A percentile compares a stretch with the other conserved stretches of the same genome.
These are phyloP conservation scores for Hirsutella thompsonii DNA, from an alignment of 2,329 filamentous ascomycete species.

Conservation along the genomic window DNA sequence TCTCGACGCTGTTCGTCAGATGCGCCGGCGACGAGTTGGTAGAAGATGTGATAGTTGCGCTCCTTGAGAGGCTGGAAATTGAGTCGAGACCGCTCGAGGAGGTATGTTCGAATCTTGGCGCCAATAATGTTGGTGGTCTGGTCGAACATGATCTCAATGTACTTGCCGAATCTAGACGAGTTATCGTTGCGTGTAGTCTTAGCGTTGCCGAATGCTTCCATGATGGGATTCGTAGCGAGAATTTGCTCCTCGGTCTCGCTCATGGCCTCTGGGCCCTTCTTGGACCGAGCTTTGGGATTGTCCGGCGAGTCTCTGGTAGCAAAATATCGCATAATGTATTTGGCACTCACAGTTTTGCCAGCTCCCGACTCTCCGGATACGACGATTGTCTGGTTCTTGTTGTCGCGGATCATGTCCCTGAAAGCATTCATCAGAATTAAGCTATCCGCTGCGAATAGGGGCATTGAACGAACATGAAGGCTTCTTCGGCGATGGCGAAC, in stretches of 20 bases:
- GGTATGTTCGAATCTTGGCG: constrained; percentile 90
- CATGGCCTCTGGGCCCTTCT: constrained; percentile 68
- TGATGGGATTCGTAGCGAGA: constrained; percentile 94
- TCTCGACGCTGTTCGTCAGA: constrained; percentile 71
- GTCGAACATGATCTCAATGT: constrained; percentile 99
- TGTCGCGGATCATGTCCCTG: constrained; percentile 93
- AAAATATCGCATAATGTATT: constrained; percentile 99
- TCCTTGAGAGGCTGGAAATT: constrained; percentile 97
- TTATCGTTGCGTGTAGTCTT: constrained; percentile 99
- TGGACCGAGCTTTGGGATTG: constrained; percentile 64
- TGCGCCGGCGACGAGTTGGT: constrained; percentile 90
- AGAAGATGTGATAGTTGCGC: constrained; percentile 98
- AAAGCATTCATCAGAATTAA: constrained; percentile 20
- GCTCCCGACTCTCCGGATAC: constrained; percentile 99
- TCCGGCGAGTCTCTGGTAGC: constrained; percentile 92
- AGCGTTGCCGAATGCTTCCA: constrained; percentile 99
- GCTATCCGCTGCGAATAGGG: background rate
- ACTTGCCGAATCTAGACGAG: constrained; percentile 97
- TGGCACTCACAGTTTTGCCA: constrained; percentile 97
- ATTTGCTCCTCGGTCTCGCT: constrained; percentile 99
- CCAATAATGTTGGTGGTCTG: constrained; percentile 91
- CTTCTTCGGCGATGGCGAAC: constrained; percentile 97
- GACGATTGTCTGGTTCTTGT: constrained; percentile 94
- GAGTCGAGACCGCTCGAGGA: constrained; percentile 86
- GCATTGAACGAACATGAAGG: constrained; percentile 66